These are phyloP conservation scores for Nakazawaea molendinolei DNA, from an alignment of 805 yeast genomes.

Conservation along the genomic window DNA sequence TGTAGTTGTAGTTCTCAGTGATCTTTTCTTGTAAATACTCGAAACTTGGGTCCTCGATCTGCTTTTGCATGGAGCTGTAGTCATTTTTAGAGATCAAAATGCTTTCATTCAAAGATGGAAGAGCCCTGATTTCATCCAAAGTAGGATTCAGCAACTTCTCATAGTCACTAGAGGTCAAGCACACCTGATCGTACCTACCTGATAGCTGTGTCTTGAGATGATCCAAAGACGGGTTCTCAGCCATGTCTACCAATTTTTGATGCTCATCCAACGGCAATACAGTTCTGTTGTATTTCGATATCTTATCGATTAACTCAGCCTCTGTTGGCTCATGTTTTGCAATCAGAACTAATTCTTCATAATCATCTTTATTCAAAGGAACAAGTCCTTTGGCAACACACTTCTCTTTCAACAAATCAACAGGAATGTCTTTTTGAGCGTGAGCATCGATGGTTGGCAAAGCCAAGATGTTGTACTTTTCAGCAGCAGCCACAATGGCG, in stretches of 20 bases:
- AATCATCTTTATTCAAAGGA: conserved; percentile 16
- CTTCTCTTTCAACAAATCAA: conserved; percentile 13
- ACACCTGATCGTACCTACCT: conserved; percentile 1
- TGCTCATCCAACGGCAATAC: conserved; percentile 14
- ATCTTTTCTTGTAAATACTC: conserved; percentile 12
- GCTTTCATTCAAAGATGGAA: conserved; percentile 6
- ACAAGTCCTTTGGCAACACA: conserved; percentile 17
- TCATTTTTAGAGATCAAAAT: conserved; percentile 9
- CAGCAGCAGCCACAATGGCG: conserved; percentile 19
- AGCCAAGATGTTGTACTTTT: conserved; percentile 20
- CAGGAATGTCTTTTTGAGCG: conserved; percentile 9
- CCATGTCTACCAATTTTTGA: conserved; percentile 8
- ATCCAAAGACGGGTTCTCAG: conserved; percentile 15
- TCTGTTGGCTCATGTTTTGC: conserved; percentile 16
- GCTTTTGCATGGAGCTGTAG: background rate
- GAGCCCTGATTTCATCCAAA: conserved; percentile 1
- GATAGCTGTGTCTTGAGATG: conserved; percentile 7
- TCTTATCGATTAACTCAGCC: conserved; percentile 12
- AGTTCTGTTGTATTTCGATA: conserved; percentile 10
- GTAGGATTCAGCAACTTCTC: conserved; percentile 17
- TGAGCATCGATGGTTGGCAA: conserved; percentile 19
- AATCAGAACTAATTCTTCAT: conserved; percentile 17
- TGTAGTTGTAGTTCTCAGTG: background rate
- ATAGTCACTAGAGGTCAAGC: conserved; percentile 8
- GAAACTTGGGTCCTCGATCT: conserved; percentile 5